Evolutionary conservation across 208 protist species (phyloP).

Genomic region (Strigomonas culicis): DNA sequence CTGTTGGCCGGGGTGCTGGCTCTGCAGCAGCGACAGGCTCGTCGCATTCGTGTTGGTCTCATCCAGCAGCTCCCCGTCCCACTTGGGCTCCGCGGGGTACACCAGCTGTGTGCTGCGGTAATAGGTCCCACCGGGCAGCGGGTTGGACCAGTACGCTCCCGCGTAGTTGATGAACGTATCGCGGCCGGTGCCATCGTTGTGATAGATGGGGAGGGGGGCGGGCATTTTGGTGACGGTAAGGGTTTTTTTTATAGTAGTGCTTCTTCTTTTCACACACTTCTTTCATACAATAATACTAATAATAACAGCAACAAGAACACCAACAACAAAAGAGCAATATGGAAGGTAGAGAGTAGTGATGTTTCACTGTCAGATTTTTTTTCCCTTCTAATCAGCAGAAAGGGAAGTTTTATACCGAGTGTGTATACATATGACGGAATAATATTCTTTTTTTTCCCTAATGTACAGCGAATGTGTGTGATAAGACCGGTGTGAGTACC

Average conservation of each 20-base stretch:
- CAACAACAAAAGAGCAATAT: too few relatives aligned
- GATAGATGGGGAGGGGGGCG: constrained; percentile 29
- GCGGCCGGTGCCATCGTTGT: constrained; percentile 60
- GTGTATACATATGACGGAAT: too few relatives aligned
- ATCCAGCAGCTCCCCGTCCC: constrained; percentile 9
- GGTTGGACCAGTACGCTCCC: constrained; percentile 78
- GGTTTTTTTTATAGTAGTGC: not conserved
- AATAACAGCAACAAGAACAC: too few relatives aligned
- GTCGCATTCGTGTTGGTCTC: not conserved
- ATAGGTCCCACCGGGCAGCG: constrained; percentile 53
- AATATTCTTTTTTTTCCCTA: too few relatives aligned
- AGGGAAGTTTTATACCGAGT: too few relatives aligned
- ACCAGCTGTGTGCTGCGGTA: constrained; percentile 34
- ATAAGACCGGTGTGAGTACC: not conserved
- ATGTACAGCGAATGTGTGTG: not conserved
- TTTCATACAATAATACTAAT: too few relatives aligned
- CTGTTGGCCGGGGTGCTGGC: constrained; percentile 21
- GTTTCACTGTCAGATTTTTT: too few relatives aligned
- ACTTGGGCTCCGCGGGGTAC: not conserved
- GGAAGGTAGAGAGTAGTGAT: too few relatives aligned
- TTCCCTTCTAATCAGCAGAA: too few relatives aligned
- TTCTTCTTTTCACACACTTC: not conserved
- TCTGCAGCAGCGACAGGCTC: constrained; percentile 4
- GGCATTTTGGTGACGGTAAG: constrained; percentile 4
- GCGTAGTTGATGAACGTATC: constrained; percentile 82